Conservation (phyloP, 2,329 filamentous ascomycete genomes). For the Gyromitra esculenta region DNA sequence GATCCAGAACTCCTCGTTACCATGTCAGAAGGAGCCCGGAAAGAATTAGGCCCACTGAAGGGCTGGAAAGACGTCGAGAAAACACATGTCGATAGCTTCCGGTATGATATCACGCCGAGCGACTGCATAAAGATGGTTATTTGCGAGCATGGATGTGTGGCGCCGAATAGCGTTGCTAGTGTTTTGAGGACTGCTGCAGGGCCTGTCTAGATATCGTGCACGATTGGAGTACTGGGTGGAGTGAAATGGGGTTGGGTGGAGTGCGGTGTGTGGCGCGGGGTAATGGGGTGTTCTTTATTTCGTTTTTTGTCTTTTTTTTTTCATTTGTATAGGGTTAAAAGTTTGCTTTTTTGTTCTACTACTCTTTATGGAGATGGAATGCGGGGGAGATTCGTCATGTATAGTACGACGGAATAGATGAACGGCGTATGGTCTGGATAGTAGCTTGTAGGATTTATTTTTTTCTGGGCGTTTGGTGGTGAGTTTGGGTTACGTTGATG, state of each 20-base stretch:
- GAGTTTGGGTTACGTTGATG: background rate
- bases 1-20: constrained; percentile 43
- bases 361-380: background rate
- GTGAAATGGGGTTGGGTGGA: background rate
- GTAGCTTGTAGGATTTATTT: too few species aligned
- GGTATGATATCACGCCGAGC: constrained; percentile 92
- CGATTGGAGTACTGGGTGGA: background rate
- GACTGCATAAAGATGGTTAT: constrained; percentile 88
- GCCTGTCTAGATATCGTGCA: background rate
- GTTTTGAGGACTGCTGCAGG: constrained; percentile 66
- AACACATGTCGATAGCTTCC: constrained; percentile 74
- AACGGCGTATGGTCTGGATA: background rate
- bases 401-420: background rate
- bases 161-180: constrained; percentile 84
- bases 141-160: constrained; percentile 87
- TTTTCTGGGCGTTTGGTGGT: too few species aligned
- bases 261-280: background rate
- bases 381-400: background rate
- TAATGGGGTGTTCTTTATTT: background rate
- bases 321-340: background rate
- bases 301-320: background rate
- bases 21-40: constrained; percentile 9
- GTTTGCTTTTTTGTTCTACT: background rate
- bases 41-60: constrained; percentile 28
- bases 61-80: constrained; percentile 69